phyloP scores from a whole-genome alignment of 225 moss, liverwort and hornwort genomes.

The Sphagnum tenellum region DNA sequence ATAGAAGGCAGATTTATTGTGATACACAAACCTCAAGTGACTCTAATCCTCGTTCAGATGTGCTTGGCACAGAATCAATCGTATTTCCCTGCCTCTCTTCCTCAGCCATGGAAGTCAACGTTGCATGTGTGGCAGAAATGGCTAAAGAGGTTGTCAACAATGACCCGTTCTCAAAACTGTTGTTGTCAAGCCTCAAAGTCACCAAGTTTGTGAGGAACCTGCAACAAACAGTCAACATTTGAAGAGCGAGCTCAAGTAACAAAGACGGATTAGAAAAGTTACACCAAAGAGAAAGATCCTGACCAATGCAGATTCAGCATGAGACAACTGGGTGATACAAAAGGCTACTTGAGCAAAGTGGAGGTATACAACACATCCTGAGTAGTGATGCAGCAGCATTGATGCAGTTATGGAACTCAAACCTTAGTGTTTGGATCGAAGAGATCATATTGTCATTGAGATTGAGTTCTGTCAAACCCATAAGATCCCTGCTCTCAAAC shows the following conservation, averaged over 20 bases:
- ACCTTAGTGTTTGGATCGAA: slow-evolving; percentile 70
- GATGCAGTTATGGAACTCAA: background rate
- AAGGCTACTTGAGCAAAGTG: too few relatives aligned
- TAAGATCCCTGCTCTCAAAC: slow-evolving; percentile 55
- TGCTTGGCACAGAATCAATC: slow-evolving; percentile 21
- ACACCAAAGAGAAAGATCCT: too few relatives aligned
- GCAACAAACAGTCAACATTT: background rate
- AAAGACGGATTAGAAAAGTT: too few relatives aligned
- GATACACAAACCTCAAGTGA: slow-evolving; percentile 33
- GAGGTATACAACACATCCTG: too few relatives aligned
- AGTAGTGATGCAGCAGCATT: background rate
- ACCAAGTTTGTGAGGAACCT: slow-evolving; percentile 60
- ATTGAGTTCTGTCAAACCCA: slow-evolving; percentile 71
- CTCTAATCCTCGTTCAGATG: slow-evolving; percentile 27
- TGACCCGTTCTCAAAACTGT: slow-evolving; percentile 65
- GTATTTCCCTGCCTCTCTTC: slow-evolving; percentile 37
- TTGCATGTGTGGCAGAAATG: slow-evolving; percentile 15
- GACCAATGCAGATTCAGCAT: too few relatives aligned
- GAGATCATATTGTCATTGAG: slow-evolving; percentile 81
- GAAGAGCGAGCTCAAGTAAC: too few relatives aligned
- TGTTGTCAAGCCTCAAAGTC: slow-evolving; percentile 69
- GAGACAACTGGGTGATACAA: too few relatives aligned
- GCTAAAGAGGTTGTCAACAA: slow-evolving; percentile 17
- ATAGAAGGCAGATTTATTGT: too few relatives aligned
- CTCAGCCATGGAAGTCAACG: slow-evolving; percentile 9